Percentiles rank a stretch among this genome's conserved stretches.
Evolutionary conservation across 257 asterid genomes (phyloP).

Genomic region (Echites panduratus): DNA sequence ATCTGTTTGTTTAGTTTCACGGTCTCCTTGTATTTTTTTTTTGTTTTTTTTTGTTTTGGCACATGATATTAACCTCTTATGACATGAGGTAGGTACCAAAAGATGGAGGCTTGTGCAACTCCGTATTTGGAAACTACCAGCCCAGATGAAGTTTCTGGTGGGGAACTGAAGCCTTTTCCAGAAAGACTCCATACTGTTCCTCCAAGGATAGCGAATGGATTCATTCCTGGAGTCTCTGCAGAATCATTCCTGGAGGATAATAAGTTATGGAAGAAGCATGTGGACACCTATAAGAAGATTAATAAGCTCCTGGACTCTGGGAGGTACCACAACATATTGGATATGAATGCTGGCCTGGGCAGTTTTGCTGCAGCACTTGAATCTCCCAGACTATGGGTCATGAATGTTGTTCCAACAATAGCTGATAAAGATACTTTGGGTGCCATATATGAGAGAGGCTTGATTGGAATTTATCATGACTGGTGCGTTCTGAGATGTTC

Average conservation of each 20-base stretch:
- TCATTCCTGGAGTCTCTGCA: constrained; percentile 26
- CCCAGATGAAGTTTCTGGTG: constrained; percentile 37
- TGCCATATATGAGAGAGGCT: constrained; percentile 37
- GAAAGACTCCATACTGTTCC: constrained; percentile 34
- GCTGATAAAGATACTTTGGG: constrained; percentile 39
- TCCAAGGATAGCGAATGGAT: constrained; percentile 33
- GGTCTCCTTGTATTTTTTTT: not conserved
- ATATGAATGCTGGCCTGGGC: constrained; percentile 50
- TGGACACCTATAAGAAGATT: constrained; percentile 28
- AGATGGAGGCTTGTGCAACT: constrained; percentile 36
- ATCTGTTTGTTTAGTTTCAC: not conserved
- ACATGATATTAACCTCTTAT: not conserved
- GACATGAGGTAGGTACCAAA: constrained; percentile 28
- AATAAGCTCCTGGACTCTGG: constrained; percentile 27
- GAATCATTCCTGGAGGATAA: constrained; percentile 31
- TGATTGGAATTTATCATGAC: constrained; percentile 42
- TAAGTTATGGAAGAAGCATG: constrained; percentile 34
- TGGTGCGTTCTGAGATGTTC: constrained; percentile 24
- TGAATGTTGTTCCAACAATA: constrained; percentile 43
- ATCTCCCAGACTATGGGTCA: constrained; percentile 38
- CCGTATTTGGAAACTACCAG: constrained; percentile 27
- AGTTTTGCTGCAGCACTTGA: constrained; percentile 46
- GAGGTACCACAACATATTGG: constrained; percentile 42
- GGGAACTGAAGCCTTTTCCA: constrained; percentile 34
- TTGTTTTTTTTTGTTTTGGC: too few species aligned